Base-by-base conservation (phyloP, 129 eudicot genomes). In the Artemisia tridentata region DNA sequence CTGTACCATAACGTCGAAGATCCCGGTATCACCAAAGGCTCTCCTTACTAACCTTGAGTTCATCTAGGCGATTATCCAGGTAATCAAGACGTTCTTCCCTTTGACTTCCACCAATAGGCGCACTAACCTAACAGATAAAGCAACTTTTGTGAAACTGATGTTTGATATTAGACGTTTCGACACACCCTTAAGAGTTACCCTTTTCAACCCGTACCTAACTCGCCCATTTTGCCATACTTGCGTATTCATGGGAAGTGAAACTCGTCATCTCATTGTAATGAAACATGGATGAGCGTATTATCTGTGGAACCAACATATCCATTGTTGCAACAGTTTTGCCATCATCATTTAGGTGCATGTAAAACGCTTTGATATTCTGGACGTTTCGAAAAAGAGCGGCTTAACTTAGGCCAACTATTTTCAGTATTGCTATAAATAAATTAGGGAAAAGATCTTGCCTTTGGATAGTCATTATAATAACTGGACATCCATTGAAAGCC, bases 31-130 rank as follows among this genome's bases (percentile, higher is more conserved):
- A 95, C 99, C 99, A 95, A 66, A 76, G 90, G 79, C 89, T 95
- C 81, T 95, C 99, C 72, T 83, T 90, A 60, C 76, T 81, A 25
- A 95, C 96, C 14, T 90, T 88, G 62, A 88, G 74, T 31, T 88
- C 93, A 71, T 88, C 97, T 54, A 95, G 58, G 2, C 99, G 93
- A 4, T 81, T 72, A 72, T 95, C 97, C 63, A 95, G 65, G 59
- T 56, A 79, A 5, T 88, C 91, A 56, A 95, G 96, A 31, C 99
- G 97, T 63, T 95, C 99, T 82, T 95, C 99, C 82, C 99, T 90
- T 84, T 95, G 99, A 81, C 99, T 95, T 82, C 99, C 99, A 75
- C 99, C 99, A 77, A 95, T 90, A 52, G 90, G 99, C 80, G 90
- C 99, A n/a, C 99, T 97, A 80, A 93, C 80, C 98, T 93, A 79